Base-by-base conservation (phyloP, 2,329 filamentous ascomycete genomes). In the Microdochium bolleyi region DNA sequence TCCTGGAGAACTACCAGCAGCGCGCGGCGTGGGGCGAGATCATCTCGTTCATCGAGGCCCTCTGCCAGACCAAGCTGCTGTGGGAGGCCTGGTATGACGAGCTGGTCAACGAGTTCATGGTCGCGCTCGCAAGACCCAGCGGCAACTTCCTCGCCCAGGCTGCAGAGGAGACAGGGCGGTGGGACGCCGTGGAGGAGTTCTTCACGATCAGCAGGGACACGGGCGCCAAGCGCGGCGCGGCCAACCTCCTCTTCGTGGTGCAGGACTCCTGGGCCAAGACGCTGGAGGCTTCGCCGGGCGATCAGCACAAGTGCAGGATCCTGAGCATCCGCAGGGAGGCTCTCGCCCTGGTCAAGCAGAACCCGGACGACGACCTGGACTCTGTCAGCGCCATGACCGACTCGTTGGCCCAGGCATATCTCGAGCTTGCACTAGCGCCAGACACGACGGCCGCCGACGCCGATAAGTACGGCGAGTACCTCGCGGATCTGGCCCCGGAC, bases 81-180 rank as follows among this genome's bases (percentile, higher is more conserved):
- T 65, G 63, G 64, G 56, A 55, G 8, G 57, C 59, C 4, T 65
- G 58, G 32, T 62, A 64, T 27, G 64, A 66, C 49, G 64, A 66
- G 49, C 57, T 66, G 1, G 59, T 64, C 30, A 60, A 64, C 41
- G 56, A 62, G 16, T 64, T 66, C 54, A 55, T 66, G 8, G 24
- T 56, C n/a, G 41, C 41, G 19, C n/a, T 46, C 13, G 4, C 41
- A 19, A 21, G 19, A 8, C 10, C 41, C 5, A 19, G 41, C 41
- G 19, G 8, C 3, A 34, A 56, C 32, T 24, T 62, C 3, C 56
- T 66, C 9, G 61, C 62, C 7, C 41, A 50, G 32, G 64, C 61
- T 11, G 64, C 64, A 1, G 60, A 65, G 24, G 56, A 54, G 9
- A 61, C 59, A 2, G 38, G 53, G 9, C 55, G 58, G 25, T 66